Base-by-base conservation (phyloP, 176 grass and related monocot genomes). In the Ampelocalamus luodianensis region DNA sequence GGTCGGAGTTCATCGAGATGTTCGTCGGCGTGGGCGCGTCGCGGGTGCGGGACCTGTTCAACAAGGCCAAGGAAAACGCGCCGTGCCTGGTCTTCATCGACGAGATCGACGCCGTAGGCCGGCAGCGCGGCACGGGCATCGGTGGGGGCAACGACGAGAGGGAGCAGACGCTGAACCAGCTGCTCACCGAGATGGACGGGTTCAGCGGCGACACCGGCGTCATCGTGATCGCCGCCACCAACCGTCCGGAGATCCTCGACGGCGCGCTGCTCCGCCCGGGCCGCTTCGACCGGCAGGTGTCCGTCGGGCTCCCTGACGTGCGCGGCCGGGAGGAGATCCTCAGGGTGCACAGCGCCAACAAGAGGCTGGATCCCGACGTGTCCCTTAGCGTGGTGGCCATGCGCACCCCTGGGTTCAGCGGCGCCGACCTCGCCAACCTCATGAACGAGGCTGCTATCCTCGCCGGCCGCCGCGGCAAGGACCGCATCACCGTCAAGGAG, bases 381-480 rank as follows among this genome's bases (percentile, higher is more conserved):
- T 93, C 90, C 3, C 87, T 97, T 1, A 8, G 44, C 54, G 79
- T 95, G 17, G 89, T 97, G 23, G 92, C 92, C 69, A 94, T 97
- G 95, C 92, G 95, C 72, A 91, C 8, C 6, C 85, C 95, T 0
- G 95, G 92, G 27, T 97, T 97, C 87, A 97, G 90, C 48, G 95
- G 91, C 36, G 91, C 82, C 8, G 91, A 97, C 89, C 90, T 94
- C 46, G 92, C 92, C 60, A 97, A 97, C 72, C 89, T 95, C 48
- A 93, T 97, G 90, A 97, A 97, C 26, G 95, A 97, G 90, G 95
- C 92, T 4, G 92, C 95, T 16, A 94, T 94, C 92, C 92, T 95
- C 59, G 91, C 92, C 53, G 95, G 89, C 43, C 92, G 92, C 37
- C 88, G 90, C 62, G 90, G 90, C 13, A 93, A 85, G 76, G 85